Conservation (phyloP, 2,329 filamentous ascomycete genomes). For the Colletotrichum filicis region DNA sequence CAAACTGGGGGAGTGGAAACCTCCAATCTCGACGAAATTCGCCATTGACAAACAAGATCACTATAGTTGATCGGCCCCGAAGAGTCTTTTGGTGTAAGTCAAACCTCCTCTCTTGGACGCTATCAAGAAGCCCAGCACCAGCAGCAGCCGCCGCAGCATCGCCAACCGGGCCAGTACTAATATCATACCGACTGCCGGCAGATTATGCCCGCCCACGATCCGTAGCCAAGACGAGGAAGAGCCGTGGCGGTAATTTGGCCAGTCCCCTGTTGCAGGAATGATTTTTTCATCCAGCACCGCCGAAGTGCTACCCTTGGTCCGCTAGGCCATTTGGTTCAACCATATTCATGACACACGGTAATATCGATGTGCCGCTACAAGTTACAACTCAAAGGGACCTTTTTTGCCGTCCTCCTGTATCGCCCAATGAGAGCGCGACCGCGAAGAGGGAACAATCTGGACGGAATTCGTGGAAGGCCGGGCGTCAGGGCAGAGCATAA, state of each 20-base stretch:
- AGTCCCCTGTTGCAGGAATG: background rate
- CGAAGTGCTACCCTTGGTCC: background rate
- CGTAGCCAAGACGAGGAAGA: constrained; percentile 22
- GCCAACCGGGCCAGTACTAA: background rate
- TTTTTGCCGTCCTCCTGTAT: background rate
- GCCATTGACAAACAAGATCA: background rate
- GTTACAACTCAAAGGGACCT: constrained; percentile 12
- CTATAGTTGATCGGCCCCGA: too few species aligned
- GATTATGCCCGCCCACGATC: background rate
- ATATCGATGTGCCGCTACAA: background rate
- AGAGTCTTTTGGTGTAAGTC: background rate
- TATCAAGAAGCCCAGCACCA: background rate
- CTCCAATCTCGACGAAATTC: too few species aligned
- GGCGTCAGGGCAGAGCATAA: background rate
- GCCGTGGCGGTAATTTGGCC: background rate
- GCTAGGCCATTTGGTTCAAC: background rate
- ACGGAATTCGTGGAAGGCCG: background rate
- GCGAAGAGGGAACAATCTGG: background rate
- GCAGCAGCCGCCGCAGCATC: background rate
- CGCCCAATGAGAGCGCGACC: background rate
- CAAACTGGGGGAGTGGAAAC: background rate
- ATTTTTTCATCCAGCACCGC: background rate
- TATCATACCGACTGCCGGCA: constrained; percentile 6
- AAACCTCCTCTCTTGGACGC: background rate
- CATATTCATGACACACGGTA: constrained; percentile 26